Base-by-base conservation (phyloP, 2,329 filamentous ascomycete genomes). In the Aureobasidium sp. region DNA sequence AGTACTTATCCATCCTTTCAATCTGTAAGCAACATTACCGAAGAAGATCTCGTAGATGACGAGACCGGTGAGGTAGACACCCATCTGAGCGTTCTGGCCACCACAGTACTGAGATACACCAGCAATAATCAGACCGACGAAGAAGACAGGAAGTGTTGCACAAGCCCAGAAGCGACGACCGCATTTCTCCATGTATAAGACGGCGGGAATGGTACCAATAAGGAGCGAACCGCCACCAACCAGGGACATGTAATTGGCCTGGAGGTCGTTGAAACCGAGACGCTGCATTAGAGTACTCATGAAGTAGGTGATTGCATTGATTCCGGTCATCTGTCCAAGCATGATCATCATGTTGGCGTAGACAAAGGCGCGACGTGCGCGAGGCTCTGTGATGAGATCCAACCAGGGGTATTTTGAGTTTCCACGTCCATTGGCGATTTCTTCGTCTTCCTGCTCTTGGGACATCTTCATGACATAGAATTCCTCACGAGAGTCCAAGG, bases 151-250 rank as follows among this genome's bases (percentile, higher is more conserved):
- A 44, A 90, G 76, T 83, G 88, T 90, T 5, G 79, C 80, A 65
- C 86, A 87, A 36, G 87, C 87, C 87, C 87, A 90, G 80, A 89
- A 89, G 4, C 87, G 84, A 26, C 87, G 84, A 13, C 87, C 87
- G 53, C 85, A 89, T 2, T 79, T 82, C 69, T 90, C 87, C 87
- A 90, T 90, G 65, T 82, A 70, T 88, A 80, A 70, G 29, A 71
- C 68, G 24, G 71, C 71, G 0, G 71, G 71, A 37, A 73, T 71
- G 34, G 71, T 73, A 27, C 71, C 66, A 34, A 90, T 67, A 0
- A 90, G 79, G 0, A 90, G 79, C 0, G 86, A 76, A 4, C 85
- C 87, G 29, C 87, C 87, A 3, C 87, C 87, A 15, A 90, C 87
- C 0, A 89, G 80, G 0, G 87, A 89, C 87, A 90, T 90, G 78